These are phyloP conservation scores for Flaveria linearis DNA, from an alignment of 129 eudicot species.

Conservation along the genomic window DNA sequence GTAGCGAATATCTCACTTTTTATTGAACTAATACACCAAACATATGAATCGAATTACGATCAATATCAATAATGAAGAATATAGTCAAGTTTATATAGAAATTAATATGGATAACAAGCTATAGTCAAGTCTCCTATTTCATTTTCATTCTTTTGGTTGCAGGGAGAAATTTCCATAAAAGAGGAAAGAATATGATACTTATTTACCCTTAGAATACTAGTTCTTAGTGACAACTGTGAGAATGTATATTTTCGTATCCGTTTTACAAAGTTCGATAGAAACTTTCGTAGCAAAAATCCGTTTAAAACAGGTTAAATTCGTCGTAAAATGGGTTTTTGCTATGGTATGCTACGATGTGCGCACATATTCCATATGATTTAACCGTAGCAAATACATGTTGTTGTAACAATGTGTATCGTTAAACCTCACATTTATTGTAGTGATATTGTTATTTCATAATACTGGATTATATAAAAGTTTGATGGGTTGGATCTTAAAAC, in stretches of 20 bases:
- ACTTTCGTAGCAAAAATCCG: too few species aligned
- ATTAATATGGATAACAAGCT: not conserved
- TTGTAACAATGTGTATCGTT: not conserved
- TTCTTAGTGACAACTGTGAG: not conserved
- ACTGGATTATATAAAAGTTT: too few species aligned
- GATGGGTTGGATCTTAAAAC: too few species aligned
- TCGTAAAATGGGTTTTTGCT: too few species aligned
- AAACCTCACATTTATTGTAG: not conserved
- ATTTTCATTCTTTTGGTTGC: not conserved
- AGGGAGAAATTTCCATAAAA: not conserved
- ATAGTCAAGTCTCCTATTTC: not conserved
- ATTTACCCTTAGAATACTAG: not conserved
- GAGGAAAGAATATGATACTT: not conserved
- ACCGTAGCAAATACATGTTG: too few species aligned
- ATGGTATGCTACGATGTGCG: too few species aligned
- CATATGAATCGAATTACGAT: not conserved
- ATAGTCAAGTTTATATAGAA: not conserved
- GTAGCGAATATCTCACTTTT: not conserved
- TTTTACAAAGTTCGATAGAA: not conserved
- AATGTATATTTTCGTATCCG: not conserved
- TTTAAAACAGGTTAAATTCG: too few species aligned
- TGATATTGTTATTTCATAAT: not conserved
- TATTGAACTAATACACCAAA: not conserved
- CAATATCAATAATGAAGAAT: constrained; percentile 19
- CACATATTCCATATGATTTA: too few species aligned